Conservation (phyloP, 208 protist species). For the Trypanosoma cruzi region DNA sequence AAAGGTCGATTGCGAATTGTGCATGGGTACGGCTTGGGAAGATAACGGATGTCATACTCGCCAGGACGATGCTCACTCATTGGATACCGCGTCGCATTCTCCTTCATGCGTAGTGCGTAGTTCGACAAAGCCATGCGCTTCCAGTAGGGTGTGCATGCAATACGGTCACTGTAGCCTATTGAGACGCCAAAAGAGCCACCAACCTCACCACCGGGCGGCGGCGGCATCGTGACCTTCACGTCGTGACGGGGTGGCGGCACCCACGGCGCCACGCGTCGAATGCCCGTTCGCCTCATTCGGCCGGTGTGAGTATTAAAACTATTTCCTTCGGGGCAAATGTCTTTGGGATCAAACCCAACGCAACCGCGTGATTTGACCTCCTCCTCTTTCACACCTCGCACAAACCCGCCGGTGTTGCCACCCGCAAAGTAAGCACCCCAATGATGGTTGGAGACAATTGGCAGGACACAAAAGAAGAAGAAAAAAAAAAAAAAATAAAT, state of each 20-base stretch:
- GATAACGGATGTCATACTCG: constrained; percentile 91
- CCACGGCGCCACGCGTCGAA: constrained; percentile 65
- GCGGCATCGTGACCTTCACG: constrained; percentile 84
- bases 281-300: constrained; percentile 26
- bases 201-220: constrained; percentile 83
- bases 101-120: constrained; percentile 77
- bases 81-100: constrained; percentile 86
- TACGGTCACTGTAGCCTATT: constrained; percentile 81
- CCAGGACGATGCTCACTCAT: constrained; percentile 68
- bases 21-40: constrained; percentile 73
- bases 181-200: constrained; percentile 85
- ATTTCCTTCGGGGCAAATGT: not conserved
- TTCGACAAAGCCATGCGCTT: constrained; percentile 90
- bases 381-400: too few relatives aligned
- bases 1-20: constrained; percentile 71
- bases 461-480: not conserved
- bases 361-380: not conserved
- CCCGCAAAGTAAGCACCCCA: too few relatives aligned
- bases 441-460: not conserved
- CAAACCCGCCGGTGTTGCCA: too few relatives aligned
- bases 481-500: not conserved
- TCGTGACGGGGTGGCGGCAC: constrained; percentile 83
- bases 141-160: constrained; percentile 85
- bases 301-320: not conserved
- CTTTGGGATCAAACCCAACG: not conserved